Conservation (phyloP, 1,284 basidiomycete species). For the Tetrapyrgos nigripes region DNA sequence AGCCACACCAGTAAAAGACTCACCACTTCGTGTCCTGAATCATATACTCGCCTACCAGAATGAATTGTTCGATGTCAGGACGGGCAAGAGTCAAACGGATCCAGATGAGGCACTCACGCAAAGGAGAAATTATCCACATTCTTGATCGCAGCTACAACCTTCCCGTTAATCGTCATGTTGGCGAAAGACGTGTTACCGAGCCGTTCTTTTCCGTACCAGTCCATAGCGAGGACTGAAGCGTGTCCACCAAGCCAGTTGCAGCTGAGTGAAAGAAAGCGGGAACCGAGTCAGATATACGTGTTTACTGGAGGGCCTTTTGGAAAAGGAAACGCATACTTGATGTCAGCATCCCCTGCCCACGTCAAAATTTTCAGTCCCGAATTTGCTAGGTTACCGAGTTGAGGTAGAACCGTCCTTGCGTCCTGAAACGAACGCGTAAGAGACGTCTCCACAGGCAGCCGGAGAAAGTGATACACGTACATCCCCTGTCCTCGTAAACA, state of each 20-base stretch:
- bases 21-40: conserved; percentile 65
- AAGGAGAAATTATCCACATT: conserved; percentile 72
- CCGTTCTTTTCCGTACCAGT: conserved; percentile 62
- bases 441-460: too few species aligned
- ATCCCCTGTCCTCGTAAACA: conserved; percentile 51
- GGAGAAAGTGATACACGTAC: too few species aligned
- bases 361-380: conserved; percentile 62
- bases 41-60: conserved; percentile 52
- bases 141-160: conserved; percentile 59
- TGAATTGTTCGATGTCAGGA: neutral
- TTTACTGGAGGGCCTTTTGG: too few species aligned
- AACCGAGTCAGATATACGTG: too few species aligned
- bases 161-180: conserved; percentile 63
- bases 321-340: conserved; percentile 50
- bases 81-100: too few species aligned
- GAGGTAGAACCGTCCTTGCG: conserved; percentile 58
- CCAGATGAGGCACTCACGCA: conserved; percentile 51
- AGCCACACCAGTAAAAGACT: conserved; percentile 30
- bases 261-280: conserved; percentile 44
- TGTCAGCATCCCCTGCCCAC: conserved; percentile 73
- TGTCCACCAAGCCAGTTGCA: conserved; percentile 72
- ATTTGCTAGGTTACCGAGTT: conserved; percentile 57
- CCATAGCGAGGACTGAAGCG: conserved; percentile 61
- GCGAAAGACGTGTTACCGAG: conserved; percentile 55
- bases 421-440: too few species aligned